Percentiles rank a stretch among this genome's conserved stretches.
These are phyloP conservation scores for Geranium rotundifolium DNA, from an alignment of 345 rosid genomes.

Conservation along the genomic window DNA sequence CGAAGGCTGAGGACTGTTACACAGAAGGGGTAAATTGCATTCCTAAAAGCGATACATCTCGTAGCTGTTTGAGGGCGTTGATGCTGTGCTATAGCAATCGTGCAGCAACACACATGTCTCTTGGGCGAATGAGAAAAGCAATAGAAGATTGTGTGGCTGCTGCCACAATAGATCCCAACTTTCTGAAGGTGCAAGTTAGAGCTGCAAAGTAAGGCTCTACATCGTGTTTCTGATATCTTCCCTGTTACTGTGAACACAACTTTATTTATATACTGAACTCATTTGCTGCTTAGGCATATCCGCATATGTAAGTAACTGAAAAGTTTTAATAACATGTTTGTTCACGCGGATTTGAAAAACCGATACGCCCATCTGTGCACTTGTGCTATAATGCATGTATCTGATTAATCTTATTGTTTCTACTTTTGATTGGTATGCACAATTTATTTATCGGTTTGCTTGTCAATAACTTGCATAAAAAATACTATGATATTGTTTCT, in stretches of 20 bases:
- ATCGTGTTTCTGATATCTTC: conserved; percentile 13
- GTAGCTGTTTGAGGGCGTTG: conserved; percentile 73
- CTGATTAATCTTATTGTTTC: no score
- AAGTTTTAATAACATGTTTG: no score
- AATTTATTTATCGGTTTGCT: no score
- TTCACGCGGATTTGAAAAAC: no score
- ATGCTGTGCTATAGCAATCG: conserved; percentile 96
- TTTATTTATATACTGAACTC: no score
- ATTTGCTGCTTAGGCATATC: no score
- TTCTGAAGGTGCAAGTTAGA: conserved; percentile 77
- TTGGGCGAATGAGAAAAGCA: conserved; percentile 90
- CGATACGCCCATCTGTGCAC: no score
- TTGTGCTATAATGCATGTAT: no score
- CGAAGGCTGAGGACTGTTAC: conserved; percentile 79
- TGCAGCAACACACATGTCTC: conserved; percentile 80
- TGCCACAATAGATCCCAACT: conserved; percentile 65
- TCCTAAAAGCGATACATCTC: conserved; percentile 52
- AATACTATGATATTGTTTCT: no score
- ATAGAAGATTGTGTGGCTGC: conserved; percentile 72
- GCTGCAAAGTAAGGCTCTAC: conserved; percentile 63
- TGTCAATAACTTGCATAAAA: no score
- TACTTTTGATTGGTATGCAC: no score
- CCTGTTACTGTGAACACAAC: background rate
- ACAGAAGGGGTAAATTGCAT: conserved; percentile 66
- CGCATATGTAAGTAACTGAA: no score